Evolutionary conservation across 2,329 filamentous ascomycete genomes (phyloP), one percentile per base, ranked within the genome.

Genomic region (Clonostachys sp.): DNA sequence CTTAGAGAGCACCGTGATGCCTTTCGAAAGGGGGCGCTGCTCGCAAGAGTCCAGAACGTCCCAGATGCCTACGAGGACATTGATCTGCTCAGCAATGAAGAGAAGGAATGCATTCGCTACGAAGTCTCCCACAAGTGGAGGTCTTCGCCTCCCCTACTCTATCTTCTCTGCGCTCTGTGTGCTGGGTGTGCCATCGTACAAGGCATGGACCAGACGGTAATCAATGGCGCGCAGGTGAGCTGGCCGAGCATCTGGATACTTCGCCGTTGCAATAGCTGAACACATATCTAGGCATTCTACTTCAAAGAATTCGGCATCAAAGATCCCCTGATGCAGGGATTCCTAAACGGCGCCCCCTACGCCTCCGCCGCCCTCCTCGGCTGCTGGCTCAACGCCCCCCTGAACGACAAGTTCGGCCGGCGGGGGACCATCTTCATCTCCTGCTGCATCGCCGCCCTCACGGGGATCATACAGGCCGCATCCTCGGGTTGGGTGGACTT

Each of bases 381-480:
- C 3, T 58, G 57, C 47, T 57, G 53, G 60, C 49, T 62, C 9
- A 63, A 60, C 20, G 54, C 57, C 7, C 53, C 56, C 1, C 71
- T 84, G 50, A 86, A 86, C 58, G 72, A 77, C 45, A 74, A 62
- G 58, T 77, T 82, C 46, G 83, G 82, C 13, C 77, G 83, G 34
- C 74, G 82, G 4, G 81, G 82, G 12, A 84, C 80, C 3, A 83
- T 85, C 41, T 83, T 82, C 58, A 71, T 84, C 46, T 78, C 80
- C 5, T 81, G 80, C 49, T 70, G 77, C 48, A 71, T 63, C 50
- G 78, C 78, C 66, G 61, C 65, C 73, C 13, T 58, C 72, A 49
- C 64, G 67, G 53, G 51, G 30, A 8, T 78, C 76, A 55, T 77
- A 77, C 51, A 64, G 44, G 66, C 80, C 57, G 48, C 53, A 34